Conservation (phyloP, 805 yeast species). For the Candida piceae region DNA sequence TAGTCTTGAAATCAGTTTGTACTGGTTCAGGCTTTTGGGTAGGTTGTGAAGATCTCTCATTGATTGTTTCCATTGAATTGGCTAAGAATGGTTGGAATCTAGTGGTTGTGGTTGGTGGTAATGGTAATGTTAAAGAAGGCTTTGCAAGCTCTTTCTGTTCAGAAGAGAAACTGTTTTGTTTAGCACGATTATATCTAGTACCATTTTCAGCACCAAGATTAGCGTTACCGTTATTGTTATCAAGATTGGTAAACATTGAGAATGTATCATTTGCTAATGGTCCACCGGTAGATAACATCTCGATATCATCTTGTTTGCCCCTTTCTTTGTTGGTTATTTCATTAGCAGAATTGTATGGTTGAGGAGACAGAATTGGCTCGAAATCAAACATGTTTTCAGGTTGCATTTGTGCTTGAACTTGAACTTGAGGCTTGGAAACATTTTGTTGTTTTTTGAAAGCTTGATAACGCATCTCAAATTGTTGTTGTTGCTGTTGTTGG, state of each 20-base stretch:
- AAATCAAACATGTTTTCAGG: not conserved
- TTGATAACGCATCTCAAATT: too few relatives aligned
- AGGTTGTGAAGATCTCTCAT: too few relatives aligned
- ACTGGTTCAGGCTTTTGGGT: too few relatives aligned
- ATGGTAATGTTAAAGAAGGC: not conserved
- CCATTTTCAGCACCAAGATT: too few relatives aligned
- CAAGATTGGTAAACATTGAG: constrained; percentile 1
- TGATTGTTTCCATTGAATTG: not conserved
- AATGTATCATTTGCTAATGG: not conserved
- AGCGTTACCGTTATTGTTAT: constrained; percentile 3
- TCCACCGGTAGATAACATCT: not conserved
- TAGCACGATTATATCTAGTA: too few relatives aligned
- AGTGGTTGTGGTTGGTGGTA: constrained; percentile 1
- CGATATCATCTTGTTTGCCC: not conserved
- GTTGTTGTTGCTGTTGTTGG: constrained; percentile 6
- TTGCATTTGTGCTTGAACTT: too few relatives aligned
- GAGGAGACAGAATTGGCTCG: not conserved
- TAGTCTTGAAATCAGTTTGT: too few relatives aligned
- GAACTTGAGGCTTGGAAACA: too few relatives aligned
- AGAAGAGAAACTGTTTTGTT: too few relatives aligned
- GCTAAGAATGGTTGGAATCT: not conserved
- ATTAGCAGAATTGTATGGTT: not conserved
- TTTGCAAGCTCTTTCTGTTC: not conserved
- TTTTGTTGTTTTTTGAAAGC: too few relatives aligned
- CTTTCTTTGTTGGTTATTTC: not conserved